These are phyloP conservation scores for Hypoxylon perforatum DNA, from an alignment of 495 filamentous ascomycete genomes.

Conservation along the genomic window DNA sequence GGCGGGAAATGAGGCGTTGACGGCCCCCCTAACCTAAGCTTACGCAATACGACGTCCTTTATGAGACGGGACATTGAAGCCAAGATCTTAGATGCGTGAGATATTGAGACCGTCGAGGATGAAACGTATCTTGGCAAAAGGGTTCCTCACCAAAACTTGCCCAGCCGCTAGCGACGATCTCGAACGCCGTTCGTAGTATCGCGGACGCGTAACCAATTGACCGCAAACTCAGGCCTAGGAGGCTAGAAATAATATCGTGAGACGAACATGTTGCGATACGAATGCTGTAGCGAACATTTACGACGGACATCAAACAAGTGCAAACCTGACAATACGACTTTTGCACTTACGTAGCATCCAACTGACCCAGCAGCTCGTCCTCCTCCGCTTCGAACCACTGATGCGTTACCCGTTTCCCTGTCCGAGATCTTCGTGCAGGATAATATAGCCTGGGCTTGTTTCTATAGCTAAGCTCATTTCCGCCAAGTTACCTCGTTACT, in stretches of 20 bases:
- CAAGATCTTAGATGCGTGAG: conserved; percentile 23
- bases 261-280: neutral
- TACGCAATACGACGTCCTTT: conserved; percentile 13
- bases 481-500: too few relatives aligned
- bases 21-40: conserved; percentile 2
- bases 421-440: too few relatives aligned
- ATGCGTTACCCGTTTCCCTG: too few relatives aligned
- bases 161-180: conserved; percentile 14
- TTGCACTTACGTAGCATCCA: too few relatives aligned
- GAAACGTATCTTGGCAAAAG: conserved; percentile 37
- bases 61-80: conserved; percentile 31
- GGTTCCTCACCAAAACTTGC: conserved; percentile 11
- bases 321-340: too few relatives aligned
- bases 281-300: neutral
- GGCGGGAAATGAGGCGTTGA: neutral
- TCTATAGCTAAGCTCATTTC: too few relatives aligned
- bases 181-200: neutral
- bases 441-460: too few relatives aligned
- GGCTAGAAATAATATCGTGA: neutral
- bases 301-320: too few relatives aligned
- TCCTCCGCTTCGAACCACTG: too few relatives aligned
- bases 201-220: conserved; percentile 3
- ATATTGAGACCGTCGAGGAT: conserved; percentile 21
- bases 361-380: too few relatives aligned
- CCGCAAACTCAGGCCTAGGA: neutral